Evolutionary conservation across 108 stramenopile genomes (phyloP).

Genomic region (Parietichytrium sp.): DNA sequence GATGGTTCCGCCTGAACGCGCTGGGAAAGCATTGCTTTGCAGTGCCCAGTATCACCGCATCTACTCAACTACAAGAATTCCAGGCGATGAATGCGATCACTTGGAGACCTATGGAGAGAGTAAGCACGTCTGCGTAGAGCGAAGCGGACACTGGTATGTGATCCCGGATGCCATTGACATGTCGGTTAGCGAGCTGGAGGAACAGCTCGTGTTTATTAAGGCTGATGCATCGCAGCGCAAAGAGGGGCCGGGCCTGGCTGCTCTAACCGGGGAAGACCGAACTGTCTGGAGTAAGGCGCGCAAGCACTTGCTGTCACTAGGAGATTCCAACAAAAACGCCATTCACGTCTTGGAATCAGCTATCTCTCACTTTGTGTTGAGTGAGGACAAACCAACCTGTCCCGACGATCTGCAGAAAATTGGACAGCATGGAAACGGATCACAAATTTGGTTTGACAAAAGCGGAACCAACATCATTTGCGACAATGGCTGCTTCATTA

Average conservation of each 20-base stretch:
- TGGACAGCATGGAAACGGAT: constrained; percentile 18
- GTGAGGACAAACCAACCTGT: background rate
- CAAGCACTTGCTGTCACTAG: background rate
- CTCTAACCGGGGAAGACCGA: background rate
- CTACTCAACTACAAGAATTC: constrained; percentile 3
- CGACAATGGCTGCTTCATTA: background rate
- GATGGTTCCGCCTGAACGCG: background rate
- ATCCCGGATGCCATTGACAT: background rate
- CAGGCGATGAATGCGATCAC: background rate
- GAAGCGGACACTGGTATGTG: constrained; percentile 28
- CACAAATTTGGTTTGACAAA: constrained; percentile 22
- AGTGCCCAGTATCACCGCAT: constrained; percentile 13
- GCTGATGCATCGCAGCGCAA: background rate
- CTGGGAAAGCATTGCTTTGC: constrained; percentile 20
- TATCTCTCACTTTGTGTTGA: background rate
- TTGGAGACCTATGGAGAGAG: background rate
- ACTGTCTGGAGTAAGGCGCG: background rate
- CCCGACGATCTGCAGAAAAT: background rate
- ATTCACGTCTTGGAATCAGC: constrained; percentile 1
- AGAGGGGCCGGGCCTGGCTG: background rate
- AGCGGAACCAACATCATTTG: background rate
- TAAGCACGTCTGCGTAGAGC: constrained; percentile 17
- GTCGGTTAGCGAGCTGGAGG: background rate
- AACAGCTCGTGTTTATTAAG: background rate
- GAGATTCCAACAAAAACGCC: background rate